Conservation (phyloP, 2,329 filamentous ascomycete species). For the Penicillium griseofulvum region DNA sequence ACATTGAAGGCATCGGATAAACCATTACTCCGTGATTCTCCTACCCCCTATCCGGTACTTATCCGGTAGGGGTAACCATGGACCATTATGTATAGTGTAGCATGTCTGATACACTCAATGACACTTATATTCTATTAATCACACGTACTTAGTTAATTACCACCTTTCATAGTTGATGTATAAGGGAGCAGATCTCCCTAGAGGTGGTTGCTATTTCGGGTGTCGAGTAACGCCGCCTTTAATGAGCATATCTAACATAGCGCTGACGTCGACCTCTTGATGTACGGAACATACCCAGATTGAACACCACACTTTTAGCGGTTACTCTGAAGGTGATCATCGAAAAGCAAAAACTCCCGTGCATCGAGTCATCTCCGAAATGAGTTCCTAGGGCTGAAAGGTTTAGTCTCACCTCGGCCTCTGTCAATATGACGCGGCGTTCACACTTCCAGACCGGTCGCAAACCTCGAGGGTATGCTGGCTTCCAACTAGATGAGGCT, state of each 20-base stretch:
- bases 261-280: neutral
- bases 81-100: neutral
- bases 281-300: neutral
- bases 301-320: neutral
- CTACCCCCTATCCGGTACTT: too few relatives aligned
- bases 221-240: neutral
- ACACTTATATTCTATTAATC: neutral
- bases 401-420: neutral
- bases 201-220: neutral
- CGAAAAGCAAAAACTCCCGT: neutral
- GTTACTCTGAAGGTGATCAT: neutral
- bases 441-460: constrained; percentile 14
- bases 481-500: constrained; percentile 6
- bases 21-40: neutral
- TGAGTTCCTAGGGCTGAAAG: neutral
- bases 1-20: neutral
- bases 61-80: neutral
- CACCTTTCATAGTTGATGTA: neutral
- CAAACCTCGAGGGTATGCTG: constrained; percentile 13
- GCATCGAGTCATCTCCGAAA: neutral
- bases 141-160: neutral
- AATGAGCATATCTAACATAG: neutral
- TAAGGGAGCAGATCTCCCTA: neutral
- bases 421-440: constrained; percentile 14
- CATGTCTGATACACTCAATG: neutral